phyloP scores from a whole-genome alignment of 2,329 filamentous ascomycete species.

The Aaosphaeria pasadenensis region DNA sequence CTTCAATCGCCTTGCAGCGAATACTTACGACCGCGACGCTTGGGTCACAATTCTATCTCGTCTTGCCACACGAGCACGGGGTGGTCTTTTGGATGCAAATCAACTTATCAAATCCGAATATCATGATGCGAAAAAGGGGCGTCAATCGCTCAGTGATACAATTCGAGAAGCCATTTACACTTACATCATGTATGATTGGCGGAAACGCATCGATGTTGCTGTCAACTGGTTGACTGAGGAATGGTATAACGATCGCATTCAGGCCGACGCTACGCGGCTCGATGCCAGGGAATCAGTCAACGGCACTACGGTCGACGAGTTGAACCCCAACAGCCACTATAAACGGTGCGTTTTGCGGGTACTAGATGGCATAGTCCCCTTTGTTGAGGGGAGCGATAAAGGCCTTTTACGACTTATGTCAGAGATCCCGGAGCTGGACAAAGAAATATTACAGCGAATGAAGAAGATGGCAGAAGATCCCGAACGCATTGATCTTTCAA shows the following conservation, averaged over 20 bases:
- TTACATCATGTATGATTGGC: conserved; percentile 90
- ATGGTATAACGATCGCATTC: conserved; percentile 86
- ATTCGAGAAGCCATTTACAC: conserved; percentile 79
- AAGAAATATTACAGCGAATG: conserved; percentile 69
- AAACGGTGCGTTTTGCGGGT: conserved; percentile 75
- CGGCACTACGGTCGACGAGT: conserved; percentile 39
- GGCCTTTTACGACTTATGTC: conserved; percentile 86
- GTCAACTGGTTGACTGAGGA: conserved; percentile 96
- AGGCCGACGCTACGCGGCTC: conserved; percentile 35
- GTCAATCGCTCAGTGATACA: conserved; percentile 57
- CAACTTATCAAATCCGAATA: conserved; percentile 59
- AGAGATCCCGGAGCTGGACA: conserved; percentile 79
- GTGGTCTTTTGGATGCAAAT: conserved; percentile 69
- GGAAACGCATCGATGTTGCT: conserved; percentile 81
- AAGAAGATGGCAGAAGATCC: conserved; percentile 62
- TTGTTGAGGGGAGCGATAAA: conserved; percentile 88
- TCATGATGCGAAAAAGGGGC: conserved; percentile 31
- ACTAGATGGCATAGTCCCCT: conserved; percentile 85
- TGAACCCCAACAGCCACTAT: conserved; percentile 57
- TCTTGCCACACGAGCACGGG: conserved; percentile 74
- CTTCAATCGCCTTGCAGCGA: conserved; percentile 80
- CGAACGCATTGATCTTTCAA: conserved; percentile 58
- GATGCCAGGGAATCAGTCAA: conserved; percentile 41
- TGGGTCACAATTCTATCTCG: conserved; percentile 88
- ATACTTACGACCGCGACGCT: conserved; percentile 78